Conservation (phyloP, 371 early-diverging fungal genomes). For the Apophysomyces elegans region DNA sequence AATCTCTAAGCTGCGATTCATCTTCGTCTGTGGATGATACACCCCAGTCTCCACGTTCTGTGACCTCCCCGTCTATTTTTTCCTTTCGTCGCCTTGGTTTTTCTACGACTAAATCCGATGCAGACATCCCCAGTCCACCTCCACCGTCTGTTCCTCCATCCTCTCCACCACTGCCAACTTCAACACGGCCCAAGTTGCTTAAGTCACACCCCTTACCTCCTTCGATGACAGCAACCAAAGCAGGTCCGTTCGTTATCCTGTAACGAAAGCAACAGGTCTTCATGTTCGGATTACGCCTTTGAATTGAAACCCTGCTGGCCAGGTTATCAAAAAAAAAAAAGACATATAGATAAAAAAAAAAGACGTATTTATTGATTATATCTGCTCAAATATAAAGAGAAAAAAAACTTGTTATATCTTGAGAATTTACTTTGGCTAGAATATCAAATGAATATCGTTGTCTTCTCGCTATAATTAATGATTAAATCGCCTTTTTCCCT, state of each 20-base stretch:
- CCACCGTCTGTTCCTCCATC: background rate
- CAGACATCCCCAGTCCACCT: background rate
- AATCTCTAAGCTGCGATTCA: background rate
- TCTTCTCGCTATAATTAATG: too few relatives aligned
- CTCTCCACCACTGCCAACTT: background rate
- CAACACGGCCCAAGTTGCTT: background rate
- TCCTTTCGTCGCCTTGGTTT: conserved; percentile 2
- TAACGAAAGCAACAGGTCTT: background rate
- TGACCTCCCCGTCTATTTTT: conserved; percentile 1
- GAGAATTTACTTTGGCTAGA: too few relatives aligned
- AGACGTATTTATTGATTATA: too few relatives aligned
- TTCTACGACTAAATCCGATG: background rate
- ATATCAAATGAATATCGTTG: too few relatives aligned
- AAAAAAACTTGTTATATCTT: too few relatives aligned
- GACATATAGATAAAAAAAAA: too few relatives aligned
- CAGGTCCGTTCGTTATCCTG: background rate
- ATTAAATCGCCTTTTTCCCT: too few relatives aligned
- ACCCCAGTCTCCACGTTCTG: conserved; percentile 3
- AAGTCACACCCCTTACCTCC: background rate
- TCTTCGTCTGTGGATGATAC: background rate
- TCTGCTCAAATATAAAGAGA: too few relatives aligned
- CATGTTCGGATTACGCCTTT: too few relatives aligned
- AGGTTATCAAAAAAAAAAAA: background rate
- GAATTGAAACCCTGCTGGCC: background rate
- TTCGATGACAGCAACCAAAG: background rate